These are phyloP conservation scores for Dryas octopetala DNA, from an alignment of 306 rosid species.

Conservation along the genomic window DNA sequence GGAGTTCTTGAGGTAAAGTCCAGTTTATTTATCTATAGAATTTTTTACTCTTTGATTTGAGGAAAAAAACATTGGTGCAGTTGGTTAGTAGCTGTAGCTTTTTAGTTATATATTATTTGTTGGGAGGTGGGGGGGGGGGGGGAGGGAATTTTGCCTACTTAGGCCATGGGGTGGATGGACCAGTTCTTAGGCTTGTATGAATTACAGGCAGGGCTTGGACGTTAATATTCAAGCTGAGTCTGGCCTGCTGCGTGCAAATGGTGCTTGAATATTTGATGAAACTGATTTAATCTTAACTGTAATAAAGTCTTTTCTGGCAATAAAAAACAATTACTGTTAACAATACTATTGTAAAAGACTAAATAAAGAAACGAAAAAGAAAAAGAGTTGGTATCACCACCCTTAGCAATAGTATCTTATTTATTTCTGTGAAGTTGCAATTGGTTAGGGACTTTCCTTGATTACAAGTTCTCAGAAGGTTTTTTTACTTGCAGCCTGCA, in stretches of 20 bases:
- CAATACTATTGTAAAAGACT: neutral
- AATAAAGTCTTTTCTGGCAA: neutral
- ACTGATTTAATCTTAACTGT: neutral
- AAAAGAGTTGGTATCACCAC: neutral
- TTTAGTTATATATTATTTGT: neutral
- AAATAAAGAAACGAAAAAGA: neutral
- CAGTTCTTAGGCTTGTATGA: neutral
- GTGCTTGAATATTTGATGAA: neutral
- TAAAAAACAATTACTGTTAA: neutral
- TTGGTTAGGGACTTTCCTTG: neutral
- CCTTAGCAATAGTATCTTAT: neutral
- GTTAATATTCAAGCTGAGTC: too few species aligned
- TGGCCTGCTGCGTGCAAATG: neutral
- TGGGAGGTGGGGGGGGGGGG: neutral
- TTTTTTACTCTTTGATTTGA: neutral
- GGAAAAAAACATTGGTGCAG: neutral
- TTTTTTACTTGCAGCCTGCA: slow-evolving; percentile 67
- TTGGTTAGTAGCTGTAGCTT: neutral
- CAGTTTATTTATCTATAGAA: neutral
- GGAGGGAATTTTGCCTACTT: neutral
- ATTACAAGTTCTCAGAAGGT: neutral
- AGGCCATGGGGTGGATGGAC: neutral
- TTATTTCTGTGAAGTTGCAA: neutral
- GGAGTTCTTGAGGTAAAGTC: slow-evolving; percentile 87
- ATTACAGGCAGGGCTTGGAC: neutral